Evolutionary conservation across 2,329 filamentous ascomycete species (phyloP).

Genomic region (Westerdykella aurantiaca): DNA sequence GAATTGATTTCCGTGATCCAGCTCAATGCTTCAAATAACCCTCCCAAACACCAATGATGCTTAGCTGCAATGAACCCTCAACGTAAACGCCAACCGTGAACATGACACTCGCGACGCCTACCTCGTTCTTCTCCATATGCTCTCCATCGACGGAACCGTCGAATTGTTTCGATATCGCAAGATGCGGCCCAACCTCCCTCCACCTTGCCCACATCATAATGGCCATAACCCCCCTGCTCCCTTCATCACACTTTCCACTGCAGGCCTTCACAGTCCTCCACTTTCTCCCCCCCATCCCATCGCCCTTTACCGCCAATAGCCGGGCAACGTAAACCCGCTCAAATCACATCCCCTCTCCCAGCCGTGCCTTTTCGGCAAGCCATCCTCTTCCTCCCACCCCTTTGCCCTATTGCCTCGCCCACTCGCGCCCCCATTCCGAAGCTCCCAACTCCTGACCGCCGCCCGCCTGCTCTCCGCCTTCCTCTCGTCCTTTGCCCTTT

Average conservation of each 20-base stretch:
- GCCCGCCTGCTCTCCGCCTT: conserved; percentile 7
- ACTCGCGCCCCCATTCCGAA: conserved; percentile 1
- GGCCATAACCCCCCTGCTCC: too few relatives aligned
- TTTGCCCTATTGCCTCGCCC: neutral
- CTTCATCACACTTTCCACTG: neutral
- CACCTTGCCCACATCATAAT: too few relatives aligned
- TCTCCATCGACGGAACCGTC: too few relatives aligned
- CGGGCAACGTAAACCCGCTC: conserved; percentile 1
- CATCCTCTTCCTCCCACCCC: neutral
- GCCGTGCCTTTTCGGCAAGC: neutral
- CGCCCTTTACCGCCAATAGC: neutral
- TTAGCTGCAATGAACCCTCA: too few relatives aligned
- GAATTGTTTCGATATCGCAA: neutral
- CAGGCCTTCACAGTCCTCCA: too few relatives aligned
- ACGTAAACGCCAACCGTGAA: too few relatives aligned
- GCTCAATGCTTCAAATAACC: too few relatives aligned
- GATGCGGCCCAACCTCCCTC: neutral
- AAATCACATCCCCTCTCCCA: neutral
- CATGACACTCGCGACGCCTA: too few relatives aligned
- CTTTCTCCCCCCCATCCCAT: neutral
- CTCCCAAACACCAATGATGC: too few relatives aligned
- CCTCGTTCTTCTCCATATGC: too few relatives aligned
- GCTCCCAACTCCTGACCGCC: conserved; percentile 5
- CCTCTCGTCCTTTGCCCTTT: conserved; percentile 8
- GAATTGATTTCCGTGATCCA: too few relatives aligned